These are phyloP conservation scores for Pyrenophora tritici-repentis DNA, from an alignment of 2,329 filamentous ascomycete genomes.

Conservation along the genomic window DNA sequence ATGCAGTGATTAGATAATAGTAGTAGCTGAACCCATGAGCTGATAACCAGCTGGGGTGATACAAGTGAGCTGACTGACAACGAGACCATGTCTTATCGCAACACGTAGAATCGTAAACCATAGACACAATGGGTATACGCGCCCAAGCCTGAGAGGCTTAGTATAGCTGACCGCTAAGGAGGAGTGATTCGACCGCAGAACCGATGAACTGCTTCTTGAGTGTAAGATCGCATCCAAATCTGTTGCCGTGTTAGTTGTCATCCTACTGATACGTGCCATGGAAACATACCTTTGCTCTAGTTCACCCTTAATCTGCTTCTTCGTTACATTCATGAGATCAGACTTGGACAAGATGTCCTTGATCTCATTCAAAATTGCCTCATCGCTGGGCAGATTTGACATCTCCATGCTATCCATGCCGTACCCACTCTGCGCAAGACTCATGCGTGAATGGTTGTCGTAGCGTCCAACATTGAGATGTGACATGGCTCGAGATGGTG, in stretches of 20 bases:
- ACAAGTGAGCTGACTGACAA: background rate
- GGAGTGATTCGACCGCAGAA: slow-evolving; percentile 40
- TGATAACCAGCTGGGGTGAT: background rate
- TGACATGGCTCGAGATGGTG: slow-evolving; percentile 61
- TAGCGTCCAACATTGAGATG: slow-evolving; percentile 63
- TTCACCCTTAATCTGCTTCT: slow-evolving; percentile 96
- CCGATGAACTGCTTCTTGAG: slow-evolving; percentile 86
- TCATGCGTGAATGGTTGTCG: slow-evolving; percentile 47
- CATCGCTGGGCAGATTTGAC: slow-evolving; percentile 81
- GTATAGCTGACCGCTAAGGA: slow-evolving; percentile 31
- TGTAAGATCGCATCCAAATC: slow-evolving; percentile 83
- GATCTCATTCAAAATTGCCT: slow-evolving; percentile 90
- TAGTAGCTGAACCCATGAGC: slow-evolving; percentile 9
- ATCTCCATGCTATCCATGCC: slow-evolving; percentile 67
- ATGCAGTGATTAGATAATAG: slow-evolving; percentile 15
- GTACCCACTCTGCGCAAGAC: slow-evolving; percentile 64
- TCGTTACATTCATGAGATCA: slow-evolving; percentile 96
- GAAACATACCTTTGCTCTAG: slow-evolving; percentile 70
- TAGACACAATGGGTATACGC: slow-evolving; percentile 5
- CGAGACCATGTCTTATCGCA: slow-evolving; percentile 18
- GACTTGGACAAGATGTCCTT: slow-evolving; percentile 88
- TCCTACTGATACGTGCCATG: background rate
- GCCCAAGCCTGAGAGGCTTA: background rate
- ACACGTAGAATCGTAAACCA: slow-evolving; percentile 26
- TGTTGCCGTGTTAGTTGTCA: slow-evolving; percentile 27